Conservation (phyloP, 1,139 yeast genomes). For the Hyphopichia wangnamkhiaoensis region DNA sequence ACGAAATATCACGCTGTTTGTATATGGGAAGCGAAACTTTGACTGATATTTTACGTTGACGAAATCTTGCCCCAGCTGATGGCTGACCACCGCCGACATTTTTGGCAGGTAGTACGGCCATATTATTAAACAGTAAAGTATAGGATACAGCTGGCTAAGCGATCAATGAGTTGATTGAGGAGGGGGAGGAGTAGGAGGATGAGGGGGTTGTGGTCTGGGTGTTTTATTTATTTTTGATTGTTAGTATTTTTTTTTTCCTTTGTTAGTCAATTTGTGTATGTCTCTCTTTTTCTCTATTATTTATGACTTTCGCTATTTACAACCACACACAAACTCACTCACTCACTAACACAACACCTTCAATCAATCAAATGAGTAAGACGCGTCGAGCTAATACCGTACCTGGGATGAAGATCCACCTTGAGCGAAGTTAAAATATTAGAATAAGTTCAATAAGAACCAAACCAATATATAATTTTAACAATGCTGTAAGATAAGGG, state of each 20-base stretch:
- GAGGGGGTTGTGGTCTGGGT: background rate
- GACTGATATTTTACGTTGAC: constrained; percentile 89
- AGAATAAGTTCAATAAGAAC: too few relatives aligned
- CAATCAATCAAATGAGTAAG: background rate
- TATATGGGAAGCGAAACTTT: constrained; percentile 84
- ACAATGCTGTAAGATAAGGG: too few relatives aligned
- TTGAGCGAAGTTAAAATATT: too few relatives aligned
- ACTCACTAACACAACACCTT: background rate
- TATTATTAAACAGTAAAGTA: too few relatives aligned
- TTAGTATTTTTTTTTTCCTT: background rate
- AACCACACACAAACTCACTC: background rate
- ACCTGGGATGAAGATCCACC: too few relatives aligned
- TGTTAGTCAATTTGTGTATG: constrained; percentile 4
- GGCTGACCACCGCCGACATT: constrained; percentile 34
- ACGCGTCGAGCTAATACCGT: background rate
- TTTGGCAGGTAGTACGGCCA: constrained; percentile 34
- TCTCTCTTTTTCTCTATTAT: background rate
- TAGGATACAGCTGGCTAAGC: background rate
- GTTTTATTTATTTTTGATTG: too few relatives aligned
- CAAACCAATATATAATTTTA: too few relatives aligned
- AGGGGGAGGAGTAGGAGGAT: background rate
- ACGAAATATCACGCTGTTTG: constrained; percentile 78
- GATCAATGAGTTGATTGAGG: background rate
- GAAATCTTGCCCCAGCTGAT: constrained; percentile 66
- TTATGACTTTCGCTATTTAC: background rate